Evolutionary conservation across 345 rosid species (phyloP).

Genomic region (Xanthoceras sorbifolium): DNA sequence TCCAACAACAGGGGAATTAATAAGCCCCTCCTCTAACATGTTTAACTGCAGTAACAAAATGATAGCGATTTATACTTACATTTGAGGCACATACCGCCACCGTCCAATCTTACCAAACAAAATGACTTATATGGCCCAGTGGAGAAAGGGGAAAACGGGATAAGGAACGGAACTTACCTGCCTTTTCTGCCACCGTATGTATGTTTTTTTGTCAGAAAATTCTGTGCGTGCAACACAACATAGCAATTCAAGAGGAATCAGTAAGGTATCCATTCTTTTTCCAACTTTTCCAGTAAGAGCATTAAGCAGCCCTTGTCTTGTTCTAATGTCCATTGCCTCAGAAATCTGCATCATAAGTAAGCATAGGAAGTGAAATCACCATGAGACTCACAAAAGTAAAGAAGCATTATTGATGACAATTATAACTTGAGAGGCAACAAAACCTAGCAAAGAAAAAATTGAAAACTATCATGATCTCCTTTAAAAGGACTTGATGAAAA

Average conservation of each 20-base stretch:
- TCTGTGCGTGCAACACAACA: slow-evolving; percentile 90
- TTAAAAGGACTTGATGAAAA: neutral
- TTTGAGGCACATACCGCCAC: slow-evolving; percentile 8
- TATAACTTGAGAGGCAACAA: neutral
- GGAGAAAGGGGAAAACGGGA: slow-evolving; percentile 18
- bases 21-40: slow-evolving; percentile 94
- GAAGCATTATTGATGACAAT: neutral
- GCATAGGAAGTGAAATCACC: slow-evolving; percentile 12
- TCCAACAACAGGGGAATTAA: slow-evolving; percentile 88
- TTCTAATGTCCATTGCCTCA: slow-evolving; percentile 95
- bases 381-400: slow-evolving; percentile 8
- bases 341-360: slow-evolving; percentile 59
- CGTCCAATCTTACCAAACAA: slow-evolving; percentile 17
- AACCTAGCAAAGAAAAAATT: slow-evolving; percentile 4
- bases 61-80: slow-evolving; percentile 19
- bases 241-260: slow-evolving; percentile 88
- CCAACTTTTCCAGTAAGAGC: slow-evolving; percentile 88
- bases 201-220: slow-evolving; percentile 95
- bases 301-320: slow-evolving; percentile 90
- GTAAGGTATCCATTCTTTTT: slow-evolving; percentile 87
- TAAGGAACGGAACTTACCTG: slow-evolving; percentile 62
- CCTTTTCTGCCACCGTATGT: slow-evolving; percentile 98
- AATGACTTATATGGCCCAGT: slow-evolving; percentile 15
- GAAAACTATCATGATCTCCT: neutral
- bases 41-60: slow-evolving; percentile 60